Evolutionary conservation across 2,329 filamentous ascomycete genomes (phyloP).

Genomic region (Monosporascus sp.): DNA sequence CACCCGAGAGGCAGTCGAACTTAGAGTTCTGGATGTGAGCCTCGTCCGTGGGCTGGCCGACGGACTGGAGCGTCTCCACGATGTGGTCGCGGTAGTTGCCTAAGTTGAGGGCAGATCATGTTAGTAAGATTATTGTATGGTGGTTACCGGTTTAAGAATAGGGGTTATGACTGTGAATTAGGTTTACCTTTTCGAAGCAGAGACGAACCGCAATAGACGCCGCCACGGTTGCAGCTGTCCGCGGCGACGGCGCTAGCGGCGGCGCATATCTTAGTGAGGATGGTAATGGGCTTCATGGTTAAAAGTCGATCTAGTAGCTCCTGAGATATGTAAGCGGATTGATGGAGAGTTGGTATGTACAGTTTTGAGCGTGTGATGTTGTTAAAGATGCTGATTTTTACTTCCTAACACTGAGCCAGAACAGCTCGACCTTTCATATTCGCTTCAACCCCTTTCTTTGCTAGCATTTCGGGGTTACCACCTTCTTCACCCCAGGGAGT

Average conservation of each 20-base stretch:
- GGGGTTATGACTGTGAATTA: not conserved
- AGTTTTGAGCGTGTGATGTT: no score
- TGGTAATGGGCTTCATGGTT: constrained; percentile 2
- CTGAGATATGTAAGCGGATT: not conserved
- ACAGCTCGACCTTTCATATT: not conserved
- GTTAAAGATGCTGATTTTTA: not conserved
- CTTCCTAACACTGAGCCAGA: not conserved
- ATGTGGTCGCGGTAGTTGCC: constrained; percentile 7
- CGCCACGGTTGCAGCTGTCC: constrained; percentile 5
- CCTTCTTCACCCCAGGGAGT: no score
- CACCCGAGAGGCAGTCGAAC: constrained; percentile 3
- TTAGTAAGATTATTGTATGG: not conserved
- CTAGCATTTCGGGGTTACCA: no score
- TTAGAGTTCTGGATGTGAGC: constrained; percentile 2
- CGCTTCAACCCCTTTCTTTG: not conserved
- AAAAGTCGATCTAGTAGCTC: not conserved
- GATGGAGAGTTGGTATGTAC: not conserved
- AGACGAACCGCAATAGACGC: constrained; percentile 4
- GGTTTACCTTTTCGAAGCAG: constrained; percentile 2
- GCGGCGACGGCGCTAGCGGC: not conserved
- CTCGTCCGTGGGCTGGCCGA: not conserved
- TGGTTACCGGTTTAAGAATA: not conserved
- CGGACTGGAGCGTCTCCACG: constrained; percentile 1
- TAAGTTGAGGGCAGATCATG: not conserved
- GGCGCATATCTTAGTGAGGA: constrained; percentile 1